Evolutionary conservation across 108 stramenopile genomes (phyloP).

Genomic region (Bacterosira constricta): DNA sequence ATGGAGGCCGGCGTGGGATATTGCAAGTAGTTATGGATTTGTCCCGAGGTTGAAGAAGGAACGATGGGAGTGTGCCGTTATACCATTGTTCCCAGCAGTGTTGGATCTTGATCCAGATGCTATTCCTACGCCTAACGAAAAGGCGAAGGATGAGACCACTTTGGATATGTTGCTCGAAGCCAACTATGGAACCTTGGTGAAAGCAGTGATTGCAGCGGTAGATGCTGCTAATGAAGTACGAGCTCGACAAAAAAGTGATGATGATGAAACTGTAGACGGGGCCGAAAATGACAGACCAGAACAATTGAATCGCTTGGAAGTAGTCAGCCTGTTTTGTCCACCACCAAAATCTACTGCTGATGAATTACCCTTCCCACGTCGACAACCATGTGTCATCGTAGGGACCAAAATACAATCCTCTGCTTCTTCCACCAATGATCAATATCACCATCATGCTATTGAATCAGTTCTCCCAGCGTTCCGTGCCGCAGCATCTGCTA

Average conservation of each 20-base stretch:
- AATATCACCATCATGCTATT: constrained; percentile 27
- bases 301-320: constrained; percentile 17
- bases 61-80: constrained; percentile 45
- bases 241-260: constrained; percentile 1
- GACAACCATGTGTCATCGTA: constrained; percentile 46
- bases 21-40: constrained; percentile 44
- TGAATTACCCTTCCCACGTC: constrained; percentile 34
- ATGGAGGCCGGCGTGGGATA: constrained; percentile 51
- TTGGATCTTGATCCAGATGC: constrained; percentile 32
- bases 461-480: constrained; percentile 32
- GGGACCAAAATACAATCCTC: constrained; percentile 34
- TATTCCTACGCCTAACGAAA: constrained; percentile 11
- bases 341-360: constrained; percentile 22
- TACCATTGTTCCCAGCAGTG: constrained; percentile 45
- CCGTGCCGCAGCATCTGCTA: constrained; percentile 48
- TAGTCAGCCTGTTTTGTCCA: constrained; percentile 34
- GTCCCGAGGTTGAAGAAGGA: constrained; percentile 32
- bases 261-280: background rate
- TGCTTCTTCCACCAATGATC: background rate
- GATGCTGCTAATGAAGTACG: constrained; percentile 24
- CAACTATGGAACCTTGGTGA: constrained; percentile 44
- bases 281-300: constrained; percentile 3
- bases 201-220: constrained; percentile 32
- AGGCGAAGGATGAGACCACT: constrained; percentile 1
- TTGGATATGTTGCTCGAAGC: constrained; percentile 39